Evolutionary conservation across 2,329 filamentous ascomycete genomes (phyloP).

Genomic region (Tricladium varicosporioides): DNA sequence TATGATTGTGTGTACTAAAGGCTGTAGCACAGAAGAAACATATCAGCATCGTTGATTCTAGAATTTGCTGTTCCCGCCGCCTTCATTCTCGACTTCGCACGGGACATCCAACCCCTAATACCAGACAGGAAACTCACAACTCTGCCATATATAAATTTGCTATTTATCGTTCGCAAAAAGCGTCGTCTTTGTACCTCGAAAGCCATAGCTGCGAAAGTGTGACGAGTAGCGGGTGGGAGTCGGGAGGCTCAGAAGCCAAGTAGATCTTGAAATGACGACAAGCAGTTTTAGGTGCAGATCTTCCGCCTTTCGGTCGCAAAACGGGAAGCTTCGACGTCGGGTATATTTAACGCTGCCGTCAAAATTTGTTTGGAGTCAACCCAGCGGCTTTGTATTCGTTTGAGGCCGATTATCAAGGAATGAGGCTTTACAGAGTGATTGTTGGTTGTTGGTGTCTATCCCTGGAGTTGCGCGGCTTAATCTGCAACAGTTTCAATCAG

Average conservation of each 20-base stretch:
- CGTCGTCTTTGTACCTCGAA: conserved; percentile 60
- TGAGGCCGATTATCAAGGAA: background rate
- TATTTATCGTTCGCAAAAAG: conserved; percentile 64
- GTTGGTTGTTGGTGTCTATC: background rate
- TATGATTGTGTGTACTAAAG: conserved; percentile 79
- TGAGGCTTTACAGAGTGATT: background rate
- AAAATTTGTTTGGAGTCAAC: background rate
- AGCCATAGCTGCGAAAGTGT: conserved; percentile 43
- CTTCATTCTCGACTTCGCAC: background rate
- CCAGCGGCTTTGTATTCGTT: too few species aligned
- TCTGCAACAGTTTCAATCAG: conserved; percentile 4
- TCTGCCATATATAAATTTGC: conserved; percentile 70
- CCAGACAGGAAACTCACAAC: conserved; percentile 56
- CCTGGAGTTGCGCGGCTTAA: conserved; percentile 12
- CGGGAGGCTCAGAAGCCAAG: conserved; percentile 1
- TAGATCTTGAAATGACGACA: conserved; percentile 19
- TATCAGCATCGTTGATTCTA: background rate
- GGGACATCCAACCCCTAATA: background rate
- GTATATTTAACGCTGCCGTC: background rate
- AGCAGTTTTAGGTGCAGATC: background rate
- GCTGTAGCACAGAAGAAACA: conserved; percentile 52
- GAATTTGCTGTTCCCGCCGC: background rate
- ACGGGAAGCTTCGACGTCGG: background rate
- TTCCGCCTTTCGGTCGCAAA: background rate
- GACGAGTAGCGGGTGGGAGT: conserved; percentile 6